Conservation (phyloP, 306 rosid genomes). For the Lablab purpureus region DNA sequence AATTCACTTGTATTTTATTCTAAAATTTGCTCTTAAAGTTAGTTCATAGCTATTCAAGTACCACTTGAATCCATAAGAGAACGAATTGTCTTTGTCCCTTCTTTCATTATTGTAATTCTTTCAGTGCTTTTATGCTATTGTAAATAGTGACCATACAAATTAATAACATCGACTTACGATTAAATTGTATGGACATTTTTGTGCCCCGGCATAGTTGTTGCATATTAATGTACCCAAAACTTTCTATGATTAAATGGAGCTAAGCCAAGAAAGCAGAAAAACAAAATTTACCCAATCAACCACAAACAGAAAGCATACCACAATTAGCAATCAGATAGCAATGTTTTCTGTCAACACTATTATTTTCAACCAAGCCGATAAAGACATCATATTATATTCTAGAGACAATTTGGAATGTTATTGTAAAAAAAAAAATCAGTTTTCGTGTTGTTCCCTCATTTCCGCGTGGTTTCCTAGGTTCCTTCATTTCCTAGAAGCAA, state of each 20-base stretch:
- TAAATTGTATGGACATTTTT: conserved; percentile 49
- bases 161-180: conserved; percentile 48
- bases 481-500: conserved; percentile 11
- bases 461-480: conserved; percentile 15
- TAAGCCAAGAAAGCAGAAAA: not conserved
- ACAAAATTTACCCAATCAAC: not conserved
- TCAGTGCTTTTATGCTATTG: conserved; percentile 69
- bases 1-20: conserved; percentile 50
- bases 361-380: not conserved
- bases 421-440: not conserved
- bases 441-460: not conserved
- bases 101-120: conserved; percentile 66
- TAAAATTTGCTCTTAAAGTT: conserved; percentile 43
- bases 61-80: conserved; percentile 54
- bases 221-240: not conserved
- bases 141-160: conserved; percentile 78
- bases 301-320: not conserved
- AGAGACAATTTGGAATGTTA: not conserved
- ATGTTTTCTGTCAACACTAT: not conserved
- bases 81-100: conserved; percentile 39
- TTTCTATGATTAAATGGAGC: conserved; percentile 29
- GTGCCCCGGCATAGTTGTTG: conserved; percentile 21
- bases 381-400: not conserved
- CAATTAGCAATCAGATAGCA: not conserved
- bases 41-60: conserved; percentile 55